Evolutionary conservation across 768 basidiomycete genomes (phyloP), one percentile per base, ranked within the genome.

Genomic region (Lactarius sp.): DNA sequence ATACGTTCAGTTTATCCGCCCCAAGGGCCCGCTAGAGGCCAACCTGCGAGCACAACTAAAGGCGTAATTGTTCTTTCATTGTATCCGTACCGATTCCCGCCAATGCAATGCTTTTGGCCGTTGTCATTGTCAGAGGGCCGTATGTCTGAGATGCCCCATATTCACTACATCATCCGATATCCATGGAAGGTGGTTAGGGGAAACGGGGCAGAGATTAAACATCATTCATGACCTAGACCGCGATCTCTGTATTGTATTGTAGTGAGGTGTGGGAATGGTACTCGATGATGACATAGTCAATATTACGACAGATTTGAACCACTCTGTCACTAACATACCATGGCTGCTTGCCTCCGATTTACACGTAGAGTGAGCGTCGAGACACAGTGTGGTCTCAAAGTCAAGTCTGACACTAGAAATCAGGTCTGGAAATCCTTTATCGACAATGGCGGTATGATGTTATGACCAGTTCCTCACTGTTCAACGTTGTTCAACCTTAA

Each of bases 1-100:
- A 10, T 97, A 97, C 75, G 89, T 97, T 56, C 87, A 95, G 77
- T 96, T 89, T 79, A 93, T 97, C 77, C 84, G 87, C 69, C 87
- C 90, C 63, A 90, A 87, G 81, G 94, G 94, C 65, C 83, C 84
- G 59, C 81, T 96, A 64, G 88, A 93, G 79, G 70, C 81, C 73
- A 96, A 97, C 82, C 81, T 97, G 59, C 85, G 88, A 65, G 87
- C 84, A 68, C 92, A 91, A 75, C 85, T 92, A 68, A 83, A 81
- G 72, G 92, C 89, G 60, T 92, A 78, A 78, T 66, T 59, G 55
- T 58, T 68, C 49, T 41, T 36, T 59, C 39, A 50, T 49, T 76
- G 72, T 75, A 75, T 66, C 33, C 39, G 56, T 69, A 59, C 64
- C 53, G 72, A 66, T 68, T 61, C 64, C 42, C 55, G 54, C 44